A percentile compares a stretch with the other conserved stretches of the same genome.
Conservation (phyloP, 441 rosid genomes). For the Erodium texanum region DNA sequence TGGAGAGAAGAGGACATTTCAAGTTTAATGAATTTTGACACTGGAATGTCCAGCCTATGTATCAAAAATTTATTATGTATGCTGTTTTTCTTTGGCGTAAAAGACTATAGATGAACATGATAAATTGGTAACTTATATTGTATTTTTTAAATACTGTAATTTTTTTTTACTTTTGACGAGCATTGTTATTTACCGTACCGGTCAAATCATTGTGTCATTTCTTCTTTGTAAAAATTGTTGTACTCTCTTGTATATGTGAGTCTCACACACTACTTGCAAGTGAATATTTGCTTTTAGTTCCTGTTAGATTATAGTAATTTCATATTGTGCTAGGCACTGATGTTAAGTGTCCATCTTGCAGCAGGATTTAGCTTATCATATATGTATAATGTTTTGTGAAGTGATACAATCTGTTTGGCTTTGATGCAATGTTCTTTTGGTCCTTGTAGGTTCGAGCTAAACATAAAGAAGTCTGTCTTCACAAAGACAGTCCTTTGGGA, state of each 20-base stretch:
- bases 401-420: constrained; percentile 14
- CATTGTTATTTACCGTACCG: neutral
- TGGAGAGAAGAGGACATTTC: neutral
- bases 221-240: neutral
- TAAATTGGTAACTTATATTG: neutral
- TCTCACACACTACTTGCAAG: too few species aligned
- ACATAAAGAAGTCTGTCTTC: constrained; percentile 99
- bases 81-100: neutral
- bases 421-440: constrained; percentile 9
- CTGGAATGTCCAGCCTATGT: neutral
- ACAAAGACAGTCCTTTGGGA: constrained; percentile 96
- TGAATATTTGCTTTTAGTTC: neutral
- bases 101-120: neutral
- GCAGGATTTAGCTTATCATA: neutral
- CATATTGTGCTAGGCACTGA: neutral
- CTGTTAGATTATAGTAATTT: neutral
- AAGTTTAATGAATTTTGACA: neutral
- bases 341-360: neutral
- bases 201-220: neutral
- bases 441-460: constrained; percentile 81
- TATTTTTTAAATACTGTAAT: neutral
- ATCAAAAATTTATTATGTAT: neutral
- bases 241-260: neutral
- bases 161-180: neutral
- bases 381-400: neutral